phyloP scores from a whole-genome alignment of 169 alveolate species.

The Eimeria zaria region DNA sequence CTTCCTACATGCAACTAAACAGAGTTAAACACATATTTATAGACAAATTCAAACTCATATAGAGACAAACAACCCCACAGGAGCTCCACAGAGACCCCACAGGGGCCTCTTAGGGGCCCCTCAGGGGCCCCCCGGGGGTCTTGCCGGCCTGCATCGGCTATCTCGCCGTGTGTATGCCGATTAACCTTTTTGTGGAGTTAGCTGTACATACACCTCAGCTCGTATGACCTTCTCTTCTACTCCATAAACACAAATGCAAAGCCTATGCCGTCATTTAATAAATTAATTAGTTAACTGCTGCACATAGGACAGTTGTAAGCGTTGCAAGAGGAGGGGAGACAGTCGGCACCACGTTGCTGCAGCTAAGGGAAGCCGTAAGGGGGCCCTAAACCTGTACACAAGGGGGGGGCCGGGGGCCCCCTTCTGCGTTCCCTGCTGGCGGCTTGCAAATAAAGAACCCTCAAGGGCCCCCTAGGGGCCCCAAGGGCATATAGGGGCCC shows the following conservation, averaged over 20 bases:
- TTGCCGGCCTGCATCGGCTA: background rate
- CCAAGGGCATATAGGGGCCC: background rate
- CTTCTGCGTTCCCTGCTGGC: background rate
- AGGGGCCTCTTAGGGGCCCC: no score
- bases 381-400: background rate
- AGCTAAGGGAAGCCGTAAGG: background rate
- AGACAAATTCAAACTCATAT: background rate
- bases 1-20: background rate
- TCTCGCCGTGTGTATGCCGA: background rate
- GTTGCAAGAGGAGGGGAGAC: no score
- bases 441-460: background rate
- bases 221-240: background rate
- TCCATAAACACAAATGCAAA: no score
- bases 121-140: slow-evolving; percentile 14
- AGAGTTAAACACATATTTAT: background rate
- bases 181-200: background rate
- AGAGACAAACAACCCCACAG: no score
- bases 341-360: background rate
- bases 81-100: background rate
- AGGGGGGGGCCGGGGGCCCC: background rate
- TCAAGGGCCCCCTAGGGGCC: background rate
- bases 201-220: background rate
- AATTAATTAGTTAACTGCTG: background rate
- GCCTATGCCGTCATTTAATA: no score
- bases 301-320: background rate